These are phyloP conservation scores for Leucoagaricus sp. DNA, from an alignment of 1,284 basidiomycete species.

Conservation along the genomic window DNA sequence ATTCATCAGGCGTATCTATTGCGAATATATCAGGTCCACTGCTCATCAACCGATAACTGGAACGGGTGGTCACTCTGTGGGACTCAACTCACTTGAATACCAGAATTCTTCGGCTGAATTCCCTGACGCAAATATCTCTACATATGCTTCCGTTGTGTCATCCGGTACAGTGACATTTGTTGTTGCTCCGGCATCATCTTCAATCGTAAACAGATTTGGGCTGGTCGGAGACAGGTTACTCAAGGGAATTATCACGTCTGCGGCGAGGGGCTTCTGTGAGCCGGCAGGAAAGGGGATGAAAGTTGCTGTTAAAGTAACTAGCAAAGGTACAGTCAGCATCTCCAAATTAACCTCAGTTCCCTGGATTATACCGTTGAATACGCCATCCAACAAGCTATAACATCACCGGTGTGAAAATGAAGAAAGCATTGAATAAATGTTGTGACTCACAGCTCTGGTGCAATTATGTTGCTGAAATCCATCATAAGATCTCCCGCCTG, in stretches of 20 bases:
- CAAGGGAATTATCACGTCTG: constrained; percentile 39
- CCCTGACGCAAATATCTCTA: constrained; percentile 43
- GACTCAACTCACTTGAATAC: constrained; percentile 41
- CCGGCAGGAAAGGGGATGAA: constrained; percentile 35
- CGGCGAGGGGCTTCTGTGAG: constrained; percentile 31
- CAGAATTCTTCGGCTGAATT: constrained; percentile 43
- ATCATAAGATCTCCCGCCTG: constrained; percentile 39
- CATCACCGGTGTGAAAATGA: not conserved
- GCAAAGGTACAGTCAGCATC: not conserved
- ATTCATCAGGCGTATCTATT: constrained; percentile 39
- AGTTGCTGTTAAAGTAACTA: constrained; percentile 40
- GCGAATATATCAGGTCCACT: not conserved
- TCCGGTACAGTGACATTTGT: constrained; percentile 36
- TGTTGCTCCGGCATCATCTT: constrained; percentile 34
- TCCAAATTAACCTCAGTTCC: no score
- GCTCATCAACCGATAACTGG: not conserved
- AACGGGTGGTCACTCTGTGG: not conserved
- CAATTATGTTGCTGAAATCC: constrained; percentile 45
- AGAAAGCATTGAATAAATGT: not conserved
- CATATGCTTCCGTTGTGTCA: constrained; percentile 27
- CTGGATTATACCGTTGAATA: constrained; percentile 4
- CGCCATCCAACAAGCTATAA: constrained; percentile 3
- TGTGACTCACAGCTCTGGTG: constrained; percentile 32
- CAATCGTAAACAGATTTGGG: constrained; percentile 37
- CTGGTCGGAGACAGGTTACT: constrained; percentile 34